A percentile compares a stretch with the other conserved stretches of the same genome.
phyloP scores from a whole-genome alignment of 306 rosid species.

The Quillaja saponaria region DNA sequence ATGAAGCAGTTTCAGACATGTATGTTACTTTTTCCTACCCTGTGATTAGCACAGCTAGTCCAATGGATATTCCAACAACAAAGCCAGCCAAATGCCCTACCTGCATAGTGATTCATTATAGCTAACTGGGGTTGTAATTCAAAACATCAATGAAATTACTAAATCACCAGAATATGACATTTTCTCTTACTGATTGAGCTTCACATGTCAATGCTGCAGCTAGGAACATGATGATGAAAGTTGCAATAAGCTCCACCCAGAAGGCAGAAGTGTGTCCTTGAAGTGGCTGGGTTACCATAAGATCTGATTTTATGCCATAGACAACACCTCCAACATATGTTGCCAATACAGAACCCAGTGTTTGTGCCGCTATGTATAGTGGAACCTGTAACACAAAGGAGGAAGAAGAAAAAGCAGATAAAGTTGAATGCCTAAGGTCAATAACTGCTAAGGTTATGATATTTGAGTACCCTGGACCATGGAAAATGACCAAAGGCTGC shows the following conservation, averaged over 20 bases:
- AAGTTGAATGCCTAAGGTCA: conserved; percentile 6
- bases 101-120: conserved; percentile 38
- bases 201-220: conserved; percentile 62
- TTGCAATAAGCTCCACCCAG: conserved; percentile 74
- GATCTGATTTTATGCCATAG: conserved; percentile 58
- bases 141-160: too few species aligned
- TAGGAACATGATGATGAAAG: conserved; percentile 74
- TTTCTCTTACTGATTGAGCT: conserved; percentile 52
- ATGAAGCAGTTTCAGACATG: background rate
- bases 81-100: conserved; percentile 72
- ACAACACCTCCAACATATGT: conserved; percentile 62
- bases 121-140: background rate
- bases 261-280: conserved; percentile 67
- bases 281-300: conserved; percentile 58
- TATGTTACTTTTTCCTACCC: too few species aligned
- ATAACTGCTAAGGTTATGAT: background rate
- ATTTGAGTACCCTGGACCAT: conserved; percentile 59
- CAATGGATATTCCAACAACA: conserved; percentile 72
- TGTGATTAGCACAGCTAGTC: conserved; percentile 70
- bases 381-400: conserved; percentile 58
- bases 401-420: background rate
- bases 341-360: conserved; percentile 62
- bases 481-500: conserved; percentile 79
- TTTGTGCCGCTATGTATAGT: conserved; percentile 60
- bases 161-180: background rate